phyloP scores from a whole-genome alignment of 169 alveolate genomes.

The Cyclospora cayetanensis region DNA sequence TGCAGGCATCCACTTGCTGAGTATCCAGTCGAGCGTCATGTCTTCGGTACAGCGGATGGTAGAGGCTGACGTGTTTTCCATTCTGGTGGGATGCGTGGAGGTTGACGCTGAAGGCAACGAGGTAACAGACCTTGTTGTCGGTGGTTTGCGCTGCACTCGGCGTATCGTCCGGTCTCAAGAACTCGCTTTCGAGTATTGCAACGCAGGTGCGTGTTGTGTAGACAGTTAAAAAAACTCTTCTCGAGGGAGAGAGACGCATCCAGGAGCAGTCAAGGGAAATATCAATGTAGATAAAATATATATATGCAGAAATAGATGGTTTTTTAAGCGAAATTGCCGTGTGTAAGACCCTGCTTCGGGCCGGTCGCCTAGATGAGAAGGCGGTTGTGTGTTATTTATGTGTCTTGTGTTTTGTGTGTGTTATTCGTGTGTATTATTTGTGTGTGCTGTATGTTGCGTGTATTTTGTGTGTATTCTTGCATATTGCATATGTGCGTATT shows the following conservation, averaged over 20 bases:
- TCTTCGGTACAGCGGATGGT: slow-evolving; percentile 85
- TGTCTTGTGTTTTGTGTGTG: background rate
- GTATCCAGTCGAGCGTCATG: slow-evolving; percentile 83
- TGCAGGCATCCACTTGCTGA: slow-evolving; percentile 81
- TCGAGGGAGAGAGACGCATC: too few species aligned
- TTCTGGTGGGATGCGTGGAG: slow-evolving; percentile 84
- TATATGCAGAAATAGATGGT: too few species aligned
- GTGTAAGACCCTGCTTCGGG: too few species aligned
- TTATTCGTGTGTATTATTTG: background rate
- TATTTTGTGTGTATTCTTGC: background rate
- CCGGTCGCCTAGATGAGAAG: too few species aligned
- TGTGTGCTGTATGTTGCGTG: background rate
- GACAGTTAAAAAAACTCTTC: too few species aligned
- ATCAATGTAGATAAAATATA: too few species aligned
- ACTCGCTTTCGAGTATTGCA: slow-evolving; percentile 89
- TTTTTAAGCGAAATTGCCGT: too few species aligned
- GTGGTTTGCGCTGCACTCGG: slow-evolving; percentile 87
- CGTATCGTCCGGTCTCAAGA: slow-evolving; percentile 86
- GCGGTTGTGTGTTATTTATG: too few species aligned
- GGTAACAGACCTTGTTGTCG: slow-evolving; percentile 86
- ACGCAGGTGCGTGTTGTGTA: slow-evolving; percentile 69
- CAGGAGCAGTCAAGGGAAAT: too few species aligned
- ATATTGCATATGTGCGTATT: background rate
- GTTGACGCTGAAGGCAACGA: slow-evolving; percentile 84
- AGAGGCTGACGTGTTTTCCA: slow-evolving; percentile 86